Percentiles rank a stretch among this genome's conserved stretches.
These are phyloP conservation scores for Glomus cerebriforme DNA, from an alignment of 192 early-diverging fungal species.

Conservation along the genomic window DNA sequence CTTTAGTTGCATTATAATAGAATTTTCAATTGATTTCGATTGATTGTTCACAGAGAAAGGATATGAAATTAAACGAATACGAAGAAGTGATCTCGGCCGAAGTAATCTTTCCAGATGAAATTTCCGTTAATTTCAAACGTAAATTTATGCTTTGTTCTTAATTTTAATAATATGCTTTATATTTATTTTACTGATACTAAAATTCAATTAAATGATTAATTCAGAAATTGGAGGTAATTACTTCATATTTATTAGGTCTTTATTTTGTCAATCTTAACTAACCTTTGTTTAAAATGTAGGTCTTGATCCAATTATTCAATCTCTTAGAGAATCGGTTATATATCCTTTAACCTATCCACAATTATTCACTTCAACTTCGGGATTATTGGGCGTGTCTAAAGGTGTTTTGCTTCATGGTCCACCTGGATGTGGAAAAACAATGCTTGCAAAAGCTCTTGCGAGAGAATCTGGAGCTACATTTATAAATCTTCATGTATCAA, in stretches of 20 bases:
- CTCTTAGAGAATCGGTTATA: slow-evolving; percentile 93
- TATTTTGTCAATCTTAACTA: background rate
- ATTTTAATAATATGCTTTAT: background rate
- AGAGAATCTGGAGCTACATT: slow-evolving; percentile 97
- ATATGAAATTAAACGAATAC: slow-evolving; percentile 86
- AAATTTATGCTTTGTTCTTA: slow-evolving; percentile 14
- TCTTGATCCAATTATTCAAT: slow-evolving; percentile 88
- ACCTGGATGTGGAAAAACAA: slow-evolving; percentile 97
- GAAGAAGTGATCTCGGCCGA: slow-evolving; percentile 94
- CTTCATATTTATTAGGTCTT: background rate
- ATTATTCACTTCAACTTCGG: slow-evolving; percentile 82
- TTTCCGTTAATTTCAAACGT: slow-evolving; percentile 81
- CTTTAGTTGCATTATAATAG: background rate
- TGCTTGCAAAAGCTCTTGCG: slow-evolving; percentile 97
- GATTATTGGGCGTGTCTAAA: slow-evolving; percentile 89
- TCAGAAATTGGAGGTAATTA: slow-evolving; percentile 31
- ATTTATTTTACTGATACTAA: background rate
- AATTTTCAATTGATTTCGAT: background rate
- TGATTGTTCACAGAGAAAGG: slow-evolving; percentile 43
- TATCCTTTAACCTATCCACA: slow-evolving; percentile 93
- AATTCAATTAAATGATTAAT: slow-evolving; percentile 7
- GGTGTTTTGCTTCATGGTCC: slow-evolving; percentile 96
- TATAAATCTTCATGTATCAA: slow-evolving; percentile 96
- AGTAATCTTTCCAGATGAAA: slow-evolving; percentile 92
- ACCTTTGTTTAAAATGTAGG: slow-evolving; percentile 59